Percentiles rank a stretch among this genome's conserved stretches.
These are phyloP conservation scores for Chlorella ohadii DNA, from an alignment of 139 green algal species.

Conservation along the genomic window DNA sequence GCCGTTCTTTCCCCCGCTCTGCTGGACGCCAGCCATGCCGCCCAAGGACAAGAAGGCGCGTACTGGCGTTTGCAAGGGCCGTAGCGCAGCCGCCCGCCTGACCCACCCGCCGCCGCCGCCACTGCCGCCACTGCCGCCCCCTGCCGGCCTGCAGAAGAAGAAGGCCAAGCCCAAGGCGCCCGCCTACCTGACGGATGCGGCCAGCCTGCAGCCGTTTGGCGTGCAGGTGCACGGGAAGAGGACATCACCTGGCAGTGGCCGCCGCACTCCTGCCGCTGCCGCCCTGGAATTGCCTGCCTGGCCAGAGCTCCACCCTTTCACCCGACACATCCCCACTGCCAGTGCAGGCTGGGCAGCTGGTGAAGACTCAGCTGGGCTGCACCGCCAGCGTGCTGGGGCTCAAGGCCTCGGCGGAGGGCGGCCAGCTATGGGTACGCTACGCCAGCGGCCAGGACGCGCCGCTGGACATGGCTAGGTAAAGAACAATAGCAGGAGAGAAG, in stretches of 20 bases:
- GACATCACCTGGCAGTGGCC: too few relatives aligned
- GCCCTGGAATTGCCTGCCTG: too few relatives aligned
- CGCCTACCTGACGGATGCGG: not conserved
- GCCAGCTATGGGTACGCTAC: conserved; percentile 29
- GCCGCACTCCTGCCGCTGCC: not conserved
- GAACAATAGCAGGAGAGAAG: too few relatives aligned
- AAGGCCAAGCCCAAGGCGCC: conserved; percentile 13
- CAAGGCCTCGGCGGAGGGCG: not conserved
- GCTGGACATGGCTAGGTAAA: not conserved
- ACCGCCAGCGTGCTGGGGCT: conserved; percentile 9
- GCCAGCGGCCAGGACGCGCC: conserved; percentile 11
- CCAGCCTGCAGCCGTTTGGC: not conserved
- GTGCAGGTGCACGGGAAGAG: not conserved
- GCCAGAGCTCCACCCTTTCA: not conserved
- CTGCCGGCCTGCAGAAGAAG: not conserved
- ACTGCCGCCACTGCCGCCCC: not conserved
- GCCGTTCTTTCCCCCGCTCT: not conserved
- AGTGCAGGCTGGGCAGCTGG: not conserved
- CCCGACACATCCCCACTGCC: too few relatives aligned
- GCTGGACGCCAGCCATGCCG: not conserved
- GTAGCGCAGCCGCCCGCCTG: not conserved
- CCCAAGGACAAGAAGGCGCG: conserved; percentile 18
- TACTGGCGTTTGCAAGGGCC: not conserved
- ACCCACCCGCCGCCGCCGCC: not conserved
- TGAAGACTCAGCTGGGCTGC: conserved; percentile 10